phyloP scores from a whole-genome alignment of 179 eudicot genomes.

The Monotropa hypopitys region DNA sequence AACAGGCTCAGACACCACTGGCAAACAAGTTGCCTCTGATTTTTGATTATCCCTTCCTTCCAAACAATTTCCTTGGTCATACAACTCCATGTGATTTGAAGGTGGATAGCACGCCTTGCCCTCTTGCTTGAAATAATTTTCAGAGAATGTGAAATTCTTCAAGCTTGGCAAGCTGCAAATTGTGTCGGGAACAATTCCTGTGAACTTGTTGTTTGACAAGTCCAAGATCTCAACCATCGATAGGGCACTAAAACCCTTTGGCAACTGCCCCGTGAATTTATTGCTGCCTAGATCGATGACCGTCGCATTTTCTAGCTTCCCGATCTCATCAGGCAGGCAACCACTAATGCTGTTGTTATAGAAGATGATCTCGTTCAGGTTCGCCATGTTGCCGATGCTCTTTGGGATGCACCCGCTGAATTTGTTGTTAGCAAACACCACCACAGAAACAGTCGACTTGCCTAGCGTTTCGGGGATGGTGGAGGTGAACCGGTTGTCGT shows the following conservation, averaged over 20 bases:
- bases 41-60: slow-evolving; percentile 32
- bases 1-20: slow-evolving; percentile 17
- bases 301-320: slow-evolving; percentile 21
- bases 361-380: slow-evolving; percentile 41
- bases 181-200: slow-evolving; percentile 34
- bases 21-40: slow-evolving; percentile 19
- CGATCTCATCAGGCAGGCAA: slow-evolving; percentile 52
- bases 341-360: slow-evolving; percentile 43
- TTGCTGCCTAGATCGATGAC: slow-evolving; percentile 44
- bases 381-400: slow-evolving; percentile 45
- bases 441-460: slow-evolving; percentile 43
- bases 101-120: slow-evolving; percentile 29
- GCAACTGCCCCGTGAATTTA: slow-evolving; percentile 41
- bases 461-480: slow-evolving; percentile 58
- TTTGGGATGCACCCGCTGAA: slow-evolving; percentile 60
- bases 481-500: slow-evolving; percentile 47
- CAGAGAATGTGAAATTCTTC: slow-evolving; percentile 20
- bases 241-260: slow-evolving; percentile 22
- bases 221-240: slow-evolving; percentile 26
- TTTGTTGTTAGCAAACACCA: slow-evolving; percentile 63
- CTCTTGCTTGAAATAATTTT: slow-evolving; percentile 38
- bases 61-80: slow-evolving; percentile 39
- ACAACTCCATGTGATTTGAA: slow-evolving; percentile 16
- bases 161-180: slow-evolving; percentile 42
- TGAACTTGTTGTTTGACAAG: slow-evolving; percentile 33